A percentile compares a stretch with the other conserved stretches of the same genome.
Evolutionary conservation across 148 eudicot species (phyloP).

Genomic region (Polygonum maritimum): DNA sequence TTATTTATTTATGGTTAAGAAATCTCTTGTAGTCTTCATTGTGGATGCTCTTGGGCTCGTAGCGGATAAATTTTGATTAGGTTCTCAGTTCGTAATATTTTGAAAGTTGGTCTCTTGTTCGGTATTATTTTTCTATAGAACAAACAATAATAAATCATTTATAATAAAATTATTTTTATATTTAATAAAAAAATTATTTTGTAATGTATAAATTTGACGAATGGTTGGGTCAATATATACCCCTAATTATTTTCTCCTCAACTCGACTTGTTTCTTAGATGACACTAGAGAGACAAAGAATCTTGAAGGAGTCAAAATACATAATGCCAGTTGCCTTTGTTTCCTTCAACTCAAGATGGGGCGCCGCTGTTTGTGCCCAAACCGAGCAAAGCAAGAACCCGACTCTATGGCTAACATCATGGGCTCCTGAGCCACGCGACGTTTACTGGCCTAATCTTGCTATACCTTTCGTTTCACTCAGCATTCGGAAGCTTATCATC

Average conservation of each 20-base stretch:
- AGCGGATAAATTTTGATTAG: no score
- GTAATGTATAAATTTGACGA: not conserved
- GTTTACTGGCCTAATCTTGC: constrained; percentile 85
- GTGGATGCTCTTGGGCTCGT: no score
- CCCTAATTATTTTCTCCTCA: not conserved
- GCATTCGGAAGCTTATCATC: constrained; percentile 64
- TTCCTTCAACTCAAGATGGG: constrained; percentile 93
- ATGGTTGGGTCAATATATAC: no score
- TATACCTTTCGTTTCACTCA: constrained; percentile 76
- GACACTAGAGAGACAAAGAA: constrained; percentile 69
- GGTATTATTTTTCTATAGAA: no score
- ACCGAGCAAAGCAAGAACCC: constrained; percentile 91
- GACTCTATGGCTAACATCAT: constrained; percentile 71
- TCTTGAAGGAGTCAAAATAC: constrained; percentile 62
- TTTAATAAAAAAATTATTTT: no score
- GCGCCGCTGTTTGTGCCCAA: constrained; percentile 95
- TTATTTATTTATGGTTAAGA: no score
- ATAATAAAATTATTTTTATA: no score
- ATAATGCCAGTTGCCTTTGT: constrained; percentile 78
- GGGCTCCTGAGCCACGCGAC: constrained; percentile 99
- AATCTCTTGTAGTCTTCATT: no score
- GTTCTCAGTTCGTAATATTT: no score
- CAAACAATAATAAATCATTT: no score
- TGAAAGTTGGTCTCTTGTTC: no score
- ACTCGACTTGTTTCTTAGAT: constrained; percentile 31